Base-by-base conservation (phyloP, 192 early-diverging fungal genomes). In the Coemansia sp. region DNA sequence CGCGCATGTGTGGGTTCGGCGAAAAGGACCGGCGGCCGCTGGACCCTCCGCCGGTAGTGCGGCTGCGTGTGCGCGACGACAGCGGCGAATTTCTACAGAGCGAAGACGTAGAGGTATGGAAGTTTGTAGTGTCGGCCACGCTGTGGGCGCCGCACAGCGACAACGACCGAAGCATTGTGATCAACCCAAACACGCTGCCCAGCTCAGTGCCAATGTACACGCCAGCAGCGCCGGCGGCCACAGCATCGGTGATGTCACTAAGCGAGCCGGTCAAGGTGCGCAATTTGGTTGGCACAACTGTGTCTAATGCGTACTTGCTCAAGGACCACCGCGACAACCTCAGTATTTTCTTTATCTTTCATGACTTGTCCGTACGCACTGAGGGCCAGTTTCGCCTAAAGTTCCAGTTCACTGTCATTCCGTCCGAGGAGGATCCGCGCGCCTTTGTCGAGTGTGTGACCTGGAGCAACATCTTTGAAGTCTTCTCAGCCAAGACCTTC, bases 321-420 rank as follows among this genome's bases (percentile, higher is more conserved):
- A 85, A 82, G 55, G 85, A 91, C 69, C 57, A 85, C 22, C 67
- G 88, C 49, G 86, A 88, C 60, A 67, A 87, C 19, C 72, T 85
- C 38, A 89, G 87, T 20, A 85, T 91, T 28, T 92, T 87, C 46
- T 92, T 92, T 66, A 83, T 92, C 42, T 92, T 92, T 72, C 90
- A 90, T 56, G 90, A 92, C 62, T 68, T 92, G 44, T 89, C 87
- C 17, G 85, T 92, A 17, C 74, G 90, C 26, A 90, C 87, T 1
- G 90, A 92, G 78, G 90, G 90, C 4, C 71, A 58, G 10, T 92
- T 89, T 66, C 80, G 80, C 8, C 72, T 92, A n/a, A 82, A 82
- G 60, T 90, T 90, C 74, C 85, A 85, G 21, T 89, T 92, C 57
- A 78, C 85, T 3, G 67, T 87, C 34, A 75, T 89, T 9, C 83